phyloP scores from a whole-genome alignment of 768 basidiomycete genomes.

The Podaxis sp. region DNA sequence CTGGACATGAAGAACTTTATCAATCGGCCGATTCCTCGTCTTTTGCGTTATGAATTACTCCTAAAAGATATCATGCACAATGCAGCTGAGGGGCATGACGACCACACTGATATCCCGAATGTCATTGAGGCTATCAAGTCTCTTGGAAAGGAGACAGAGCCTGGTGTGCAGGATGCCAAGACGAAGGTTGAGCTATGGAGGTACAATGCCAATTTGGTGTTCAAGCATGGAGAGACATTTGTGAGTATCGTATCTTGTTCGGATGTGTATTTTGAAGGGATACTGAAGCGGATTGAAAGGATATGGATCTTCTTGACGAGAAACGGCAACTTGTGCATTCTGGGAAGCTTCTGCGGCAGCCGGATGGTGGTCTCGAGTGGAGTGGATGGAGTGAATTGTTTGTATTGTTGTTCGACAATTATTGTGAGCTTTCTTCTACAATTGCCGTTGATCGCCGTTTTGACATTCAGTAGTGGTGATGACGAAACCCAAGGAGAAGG shows the following conservation, averaged over 20 bases:
- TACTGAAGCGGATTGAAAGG: slow-evolving; percentile 29
- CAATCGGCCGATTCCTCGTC: slow-evolving; percentile 84
- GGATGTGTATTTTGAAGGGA: background rate
- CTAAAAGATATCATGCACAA: slow-evolving; percentile 77
- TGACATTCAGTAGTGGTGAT: slow-evolving; percentile 59
- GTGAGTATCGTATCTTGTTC: slow-evolving; percentile 21
- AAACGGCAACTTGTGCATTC: slow-evolving; percentile 81
- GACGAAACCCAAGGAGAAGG: slow-evolving; percentile 56
- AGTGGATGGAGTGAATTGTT: slow-evolving; percentile 83
- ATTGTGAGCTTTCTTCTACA: slow-evolving; percentile 48
- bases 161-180: slow-evolving; percentile 80
- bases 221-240: slow-evolving; percentile 73
- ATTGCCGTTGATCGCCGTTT: slow-evolving; percentile 5
- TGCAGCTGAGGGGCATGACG: slow-evolving; percentile 71
- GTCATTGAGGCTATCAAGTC: slow-evolving; percentile 85
- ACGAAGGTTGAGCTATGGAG: slow-evolving; percentile 89
- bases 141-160: slow-evolving; percentile 83
- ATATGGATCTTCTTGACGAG: slow-evolving; percentile 87
- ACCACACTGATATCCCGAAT: slow-evolving; percentile 75
- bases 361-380: slow-evolving; percentile 75
- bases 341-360: slow-evolving; percentile 76
- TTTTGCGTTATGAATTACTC: slow-evolving; percentile 85
- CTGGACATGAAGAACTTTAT: slow-evolving; percentile 93
- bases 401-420: slow-evolving; percentile 92
- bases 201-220: slow-evolving; percentile 73